Base-by-base conservation (phyloP, 106 monocot species). In the Alisma plantagoaquatica region DNA sequence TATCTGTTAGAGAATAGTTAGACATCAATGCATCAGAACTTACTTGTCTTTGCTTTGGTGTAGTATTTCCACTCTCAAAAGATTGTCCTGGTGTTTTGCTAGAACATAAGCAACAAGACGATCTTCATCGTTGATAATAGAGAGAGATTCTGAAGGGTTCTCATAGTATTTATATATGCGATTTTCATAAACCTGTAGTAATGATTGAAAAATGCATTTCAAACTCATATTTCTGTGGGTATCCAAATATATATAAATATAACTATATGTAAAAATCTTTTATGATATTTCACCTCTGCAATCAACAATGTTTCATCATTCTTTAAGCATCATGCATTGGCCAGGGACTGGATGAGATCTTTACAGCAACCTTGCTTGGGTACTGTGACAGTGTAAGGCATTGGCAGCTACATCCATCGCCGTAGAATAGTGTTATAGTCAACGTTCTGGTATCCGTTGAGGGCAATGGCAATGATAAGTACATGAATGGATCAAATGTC, bases 401-500 rank as follows among this genome's bases (percentile, higher is more conserved):
- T 55, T 63, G 84, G 81, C 12, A 43, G 61, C 5, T 29, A 66
- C 53, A 70, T 50, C 91, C 91, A 70, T 84, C 80, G 49, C 80
- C 49, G 47, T 75, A 64, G 32, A 77, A 85, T 27, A 91, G 72
- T 1, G 91, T 85, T 20, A 84, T 62, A 43, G 77, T 85, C 91
- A 91, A 84, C 53, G 66, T 56, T 33, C 91, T 63, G 64, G 67
- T 78, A 29, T 72, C 57, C 25, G 80, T 75, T 59, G 84, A 85
- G 22, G 91, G 91, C 35, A 91, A 64, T 15, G 91, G 91, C 46
- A 91, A 62, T 26, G 91, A 91, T 26, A 91, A 70, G 55, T 91
- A 91, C 91, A 91, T 91, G 68, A 91, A 91, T 56, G 91, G 91
- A 78, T 91, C 91, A 75, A 91, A 91, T 42, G 84, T 91, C 29